These are phyloP conservation scores for Claviceps sorghi DNA, from an alignment of 2,329 filamentous ascomycete genomes.

Conservation along the genomic window DNA sequence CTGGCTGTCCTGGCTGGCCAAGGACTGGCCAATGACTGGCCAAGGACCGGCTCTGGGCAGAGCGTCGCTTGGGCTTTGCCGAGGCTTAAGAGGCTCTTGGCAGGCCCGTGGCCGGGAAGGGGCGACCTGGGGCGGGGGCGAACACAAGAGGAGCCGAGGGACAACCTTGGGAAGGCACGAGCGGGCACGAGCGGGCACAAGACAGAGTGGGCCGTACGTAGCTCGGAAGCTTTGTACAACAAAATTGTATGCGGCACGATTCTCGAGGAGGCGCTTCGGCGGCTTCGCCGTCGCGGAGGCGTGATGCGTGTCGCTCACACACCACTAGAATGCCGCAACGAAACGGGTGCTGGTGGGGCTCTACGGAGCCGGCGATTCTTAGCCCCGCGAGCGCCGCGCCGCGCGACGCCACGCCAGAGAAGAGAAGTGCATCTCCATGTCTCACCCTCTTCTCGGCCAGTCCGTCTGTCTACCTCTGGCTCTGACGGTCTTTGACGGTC, in stretches of 20 bases:
- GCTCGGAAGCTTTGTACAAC: too few species aligned
- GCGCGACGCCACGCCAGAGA: background rate
- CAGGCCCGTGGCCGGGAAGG: background rate
- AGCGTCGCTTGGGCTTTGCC: constrained; percentile 2
- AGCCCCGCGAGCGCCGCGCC: background rate
- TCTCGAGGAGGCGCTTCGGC: too few species aligned
- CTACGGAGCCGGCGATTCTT: constrained; percentile 6
- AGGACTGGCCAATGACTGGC: background rate
- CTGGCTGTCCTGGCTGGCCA: background rate
- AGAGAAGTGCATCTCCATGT: too few species aligned
- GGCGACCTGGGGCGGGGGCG: background rate
- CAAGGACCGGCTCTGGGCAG: background rate
- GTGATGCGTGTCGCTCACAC: too few species aligned
- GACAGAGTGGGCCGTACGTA: too few species aligned
- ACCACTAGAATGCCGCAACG: too few species aligned
- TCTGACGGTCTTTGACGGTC: background rate
- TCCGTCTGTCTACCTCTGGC: background rate
- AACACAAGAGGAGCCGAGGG: constrained; percentile 3
- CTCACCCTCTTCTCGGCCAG: background rate
- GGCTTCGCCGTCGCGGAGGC: too few species aligned
- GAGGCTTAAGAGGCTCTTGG: constrained; percentile 1
- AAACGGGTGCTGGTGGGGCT: too few species aligned
- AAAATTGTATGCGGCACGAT: too few species aligned
- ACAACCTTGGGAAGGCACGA: background rate
- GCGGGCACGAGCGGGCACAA: background rate